Evolutionary conservation across 1,284 basidiomycete species (phyloP), one percentile per base, ranked within the genome.

Genomic region (Tylopilus sp.): DNA sequence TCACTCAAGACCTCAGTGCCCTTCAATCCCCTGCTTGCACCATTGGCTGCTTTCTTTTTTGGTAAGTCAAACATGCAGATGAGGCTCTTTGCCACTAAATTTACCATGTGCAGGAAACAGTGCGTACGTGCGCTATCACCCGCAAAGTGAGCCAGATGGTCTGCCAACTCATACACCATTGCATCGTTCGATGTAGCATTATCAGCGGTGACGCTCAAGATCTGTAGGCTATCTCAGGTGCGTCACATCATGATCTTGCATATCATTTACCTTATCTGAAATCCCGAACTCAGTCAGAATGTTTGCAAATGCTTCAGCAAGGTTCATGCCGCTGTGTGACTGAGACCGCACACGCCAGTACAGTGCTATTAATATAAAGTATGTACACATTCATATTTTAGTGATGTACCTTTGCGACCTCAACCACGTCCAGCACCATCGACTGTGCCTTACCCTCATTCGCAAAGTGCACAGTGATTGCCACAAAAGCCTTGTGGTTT

Each of bases 401-500:
- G 16, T 8, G 16, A 39, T 22, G 8, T 12, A 18, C 51, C 51
- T 52, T 29, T 26, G 51, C 24, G 1, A 52, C 53, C 38, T 61
- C 60, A 47, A 61, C 15, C 9, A 58, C 18, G 13, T 58, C 29
- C 4, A 58, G 41, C 2, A 44, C 41, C 41, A 44, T 22, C 1
- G 41, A 9, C 18, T 19, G 18, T 4, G 41, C 18, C 7, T 44
- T 44, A 6, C 47, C n/a, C 47, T 49, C 9, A 12, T 24, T n/a
- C 5, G 10, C 47, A 2, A 58, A 6, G n/a, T 58, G 44, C 6
- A 58, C 44, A 5, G 8, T 58, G 32, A 61, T 4, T 0, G 41
- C 60, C 41, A 61, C 53, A 55, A 61, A 61, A 7, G 41, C n/a
- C n/a, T 55, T 55, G 44, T 60, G 41, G 19, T 38, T 56, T 47